phyloP scores from a whole-genome alignment of 2,329 filamentous ascomycete species.

The Fusarium cyanostomum region DNA sequence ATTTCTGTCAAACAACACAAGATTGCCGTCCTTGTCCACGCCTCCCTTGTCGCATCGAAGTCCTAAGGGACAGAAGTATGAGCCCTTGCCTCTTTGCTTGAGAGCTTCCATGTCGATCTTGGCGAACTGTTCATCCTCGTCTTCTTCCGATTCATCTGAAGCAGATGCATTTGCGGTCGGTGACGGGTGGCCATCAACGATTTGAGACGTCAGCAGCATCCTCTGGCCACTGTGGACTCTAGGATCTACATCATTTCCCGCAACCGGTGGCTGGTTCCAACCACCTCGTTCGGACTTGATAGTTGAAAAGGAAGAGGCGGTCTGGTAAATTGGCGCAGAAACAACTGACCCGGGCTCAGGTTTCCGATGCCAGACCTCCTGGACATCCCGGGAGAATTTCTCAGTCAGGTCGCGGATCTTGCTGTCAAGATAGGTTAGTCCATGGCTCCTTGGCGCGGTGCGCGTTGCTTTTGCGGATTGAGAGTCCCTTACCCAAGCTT shows the following conservation, averaged over 20 bases:
- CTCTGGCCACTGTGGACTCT: slow-evolving; percentile 36
- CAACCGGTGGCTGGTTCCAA: slow-evolving; percentile 24
- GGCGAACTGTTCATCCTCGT: slow-evolving; percentile 49
- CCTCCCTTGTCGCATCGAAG: slow-evolving; percentile 53
- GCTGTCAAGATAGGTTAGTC: slow-evolving; percentile 37
- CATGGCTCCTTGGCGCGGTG: not conserved
- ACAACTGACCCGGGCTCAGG: slow-evolving; percentile 19
- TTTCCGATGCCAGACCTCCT: slow-evolving; percentile 44
- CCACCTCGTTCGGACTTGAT: slow-evolving; percentile 35
- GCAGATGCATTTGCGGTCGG: slow-evolving; percentile 35
- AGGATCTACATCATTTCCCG: slow-evolving; percentile 34
- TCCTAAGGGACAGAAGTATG: slow-evolving; percentile 50
- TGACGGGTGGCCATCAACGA: slow-evolving; percentile 19
- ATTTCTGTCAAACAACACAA: slow-evolving; percentile 54
- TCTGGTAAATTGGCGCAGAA: slow-evolving; percentile 27
- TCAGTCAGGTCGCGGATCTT: slow-evolving; percentile 49
- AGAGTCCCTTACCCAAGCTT: slow-evolving; percentile 47
- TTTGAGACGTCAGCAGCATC: slow-evolving; percentile 36
- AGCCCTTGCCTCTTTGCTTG: slow-evolving; percentile 52
- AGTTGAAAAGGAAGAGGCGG: slow-evolving; percentile 38
- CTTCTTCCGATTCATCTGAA: slow-evolving; percentile 46
- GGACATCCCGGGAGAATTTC: slow-evolving; percentile 48
- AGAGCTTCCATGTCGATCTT: slow-evolving; percentile 53
- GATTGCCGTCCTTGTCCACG: slow-evolving; percentile 50
- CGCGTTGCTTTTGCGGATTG: not conserved